Evolutionary conservation across 179 eudicot genomes (phyloP).

Genomic region (Gypsophila paniculata): DNA sequence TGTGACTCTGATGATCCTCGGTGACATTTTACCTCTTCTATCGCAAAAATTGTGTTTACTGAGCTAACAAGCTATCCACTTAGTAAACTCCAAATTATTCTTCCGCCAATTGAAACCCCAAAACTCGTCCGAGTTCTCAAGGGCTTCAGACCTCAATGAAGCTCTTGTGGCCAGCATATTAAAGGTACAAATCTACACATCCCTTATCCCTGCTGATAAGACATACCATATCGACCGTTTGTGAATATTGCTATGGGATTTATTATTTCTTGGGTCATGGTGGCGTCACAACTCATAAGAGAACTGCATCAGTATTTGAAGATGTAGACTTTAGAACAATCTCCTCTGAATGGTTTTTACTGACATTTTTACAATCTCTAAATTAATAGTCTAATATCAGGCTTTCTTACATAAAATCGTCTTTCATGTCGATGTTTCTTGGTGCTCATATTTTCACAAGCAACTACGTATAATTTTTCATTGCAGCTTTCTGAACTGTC

Average conservation of each 20-base stretch:
- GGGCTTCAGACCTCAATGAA: neutral
- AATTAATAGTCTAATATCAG: neutral
- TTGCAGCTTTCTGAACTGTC: neutral
- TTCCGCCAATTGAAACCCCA: neutral
- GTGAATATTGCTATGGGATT: neutral
- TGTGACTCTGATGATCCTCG: neutral
- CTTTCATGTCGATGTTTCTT: neutral
- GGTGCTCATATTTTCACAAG: neutral
- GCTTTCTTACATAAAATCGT: neutral
- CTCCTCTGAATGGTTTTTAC: neutral
- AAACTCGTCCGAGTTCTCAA: neutral
- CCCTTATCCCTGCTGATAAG: neutral
- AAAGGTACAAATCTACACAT: neutral
- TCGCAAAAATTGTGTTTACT: neutral
- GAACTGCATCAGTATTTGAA: neutral
- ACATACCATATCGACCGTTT: too few species aligned
- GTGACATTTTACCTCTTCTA: neutral
- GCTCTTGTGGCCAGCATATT: neutral
- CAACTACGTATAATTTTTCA: neutral
- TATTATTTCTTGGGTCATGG: too few species aligned
- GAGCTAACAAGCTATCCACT: neutral
- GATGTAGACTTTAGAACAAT: neutral
- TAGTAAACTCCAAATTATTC: neutral
- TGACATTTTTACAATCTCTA: neutral
- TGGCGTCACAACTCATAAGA: too few species aligned